Percentiles rank a stretch among this genome's conserved stretches.
phyloP scores from a whole-genome alignment of 2,329 filamentous ascomycete species.

The Venturia carpophila region DNA sequence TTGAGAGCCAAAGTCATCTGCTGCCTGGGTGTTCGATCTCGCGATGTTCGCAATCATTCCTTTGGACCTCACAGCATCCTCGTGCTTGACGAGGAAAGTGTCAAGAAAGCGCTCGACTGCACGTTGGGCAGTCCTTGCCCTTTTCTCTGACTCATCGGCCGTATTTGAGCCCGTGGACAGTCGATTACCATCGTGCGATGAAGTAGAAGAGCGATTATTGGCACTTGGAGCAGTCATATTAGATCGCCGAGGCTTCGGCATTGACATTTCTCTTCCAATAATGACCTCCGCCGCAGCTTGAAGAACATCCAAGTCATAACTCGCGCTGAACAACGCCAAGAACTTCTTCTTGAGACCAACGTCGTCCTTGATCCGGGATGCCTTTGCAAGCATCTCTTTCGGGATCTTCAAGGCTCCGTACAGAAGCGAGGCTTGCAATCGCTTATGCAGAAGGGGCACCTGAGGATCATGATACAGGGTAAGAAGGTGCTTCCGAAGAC shows the following conservation, averaged over 20 bases:
- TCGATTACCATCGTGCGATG: constrained; percentile 6
- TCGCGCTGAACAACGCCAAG: constrained; percentile 49
- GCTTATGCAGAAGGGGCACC: constrained; percentile 46
- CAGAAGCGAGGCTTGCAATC: constrained; percentile 50
- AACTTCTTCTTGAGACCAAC: constrained; percentile 51
- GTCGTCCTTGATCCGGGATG: constrained; percentile 45
- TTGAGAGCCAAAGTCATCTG: constrained; percentile 35
- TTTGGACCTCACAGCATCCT: constrained; percentile 43
- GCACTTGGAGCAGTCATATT: neutral
- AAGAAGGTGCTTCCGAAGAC: constrained; percentile 43
- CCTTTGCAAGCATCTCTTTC: constrained; percentile 41
- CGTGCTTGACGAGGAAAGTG: constrained; percentile 50
- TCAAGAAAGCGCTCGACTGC: constrained; percentile 47
- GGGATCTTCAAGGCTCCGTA: constrained; percentile 52
- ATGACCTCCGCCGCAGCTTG: constrained; percentile 50
- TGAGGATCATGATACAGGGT: constrained; percentile 46
- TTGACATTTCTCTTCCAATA: constrained; percentile 45
- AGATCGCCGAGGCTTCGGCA: constrained; percentile 21
- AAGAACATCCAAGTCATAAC: constrained; percentile 47
- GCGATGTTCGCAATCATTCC: constrained; percentile 33
- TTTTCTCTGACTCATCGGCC: constrained; percentile 31
- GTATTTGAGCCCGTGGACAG: constrained; percentile 30
- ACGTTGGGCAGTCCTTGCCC: constrained; percentile 33
- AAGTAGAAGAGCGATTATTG: neutral
- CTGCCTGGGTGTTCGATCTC: constrained; percentile 26